Percentiles rank a stretch among this genome's conserved stretches.
Conservation (phyloP, 371 early-diverging fungal genomes). For the Phascolomyces articulosus region DNA sequence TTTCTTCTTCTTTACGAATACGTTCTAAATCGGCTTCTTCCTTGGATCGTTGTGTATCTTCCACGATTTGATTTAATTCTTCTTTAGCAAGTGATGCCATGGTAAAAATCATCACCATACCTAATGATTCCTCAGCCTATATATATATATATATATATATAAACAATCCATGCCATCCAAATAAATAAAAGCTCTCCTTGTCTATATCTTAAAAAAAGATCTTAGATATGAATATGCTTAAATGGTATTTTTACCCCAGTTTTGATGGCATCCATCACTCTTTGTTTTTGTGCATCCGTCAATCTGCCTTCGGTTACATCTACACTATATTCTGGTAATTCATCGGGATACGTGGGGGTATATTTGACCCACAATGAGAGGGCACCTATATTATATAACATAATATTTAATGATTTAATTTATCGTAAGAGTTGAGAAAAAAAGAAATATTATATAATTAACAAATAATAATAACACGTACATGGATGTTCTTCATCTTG, state of each 20-base stretch:
- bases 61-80: constrained; percentile 62
- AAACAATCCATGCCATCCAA: not conserved
- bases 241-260: constrained; percentile 41
- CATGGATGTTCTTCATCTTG: constrained; percentile 58
- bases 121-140: constrained; percentile 77
- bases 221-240: too few species aligned
- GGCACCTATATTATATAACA: constrained; percentile 32
- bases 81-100: constrained; percentile 84
- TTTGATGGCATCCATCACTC: constrained; percentile 48
- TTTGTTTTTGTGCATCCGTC: constrained; percentile 44
- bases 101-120: constrained; percentile 93
- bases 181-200: too few species aligned
- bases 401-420: not conserved
- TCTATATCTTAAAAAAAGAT: too few species aligned
- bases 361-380: constrained; percentile 74
- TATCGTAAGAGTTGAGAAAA: not conserved
- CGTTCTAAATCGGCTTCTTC: constrained; percentile 63
- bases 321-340: constrained; percentile 73
- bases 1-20: constrained; percentile 74
- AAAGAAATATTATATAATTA: not conserved
- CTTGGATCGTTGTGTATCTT: constrained; percentile 52
- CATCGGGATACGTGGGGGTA: constrained; percentile 89
- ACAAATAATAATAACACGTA: too few species aligned
- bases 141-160: not conserved
- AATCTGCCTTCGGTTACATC: constrained; percentile 55